Evolutionary conservation across 768 basidiomycete species (phyloP).

Genomic region (Podaxis mareebaensis): DNA sequence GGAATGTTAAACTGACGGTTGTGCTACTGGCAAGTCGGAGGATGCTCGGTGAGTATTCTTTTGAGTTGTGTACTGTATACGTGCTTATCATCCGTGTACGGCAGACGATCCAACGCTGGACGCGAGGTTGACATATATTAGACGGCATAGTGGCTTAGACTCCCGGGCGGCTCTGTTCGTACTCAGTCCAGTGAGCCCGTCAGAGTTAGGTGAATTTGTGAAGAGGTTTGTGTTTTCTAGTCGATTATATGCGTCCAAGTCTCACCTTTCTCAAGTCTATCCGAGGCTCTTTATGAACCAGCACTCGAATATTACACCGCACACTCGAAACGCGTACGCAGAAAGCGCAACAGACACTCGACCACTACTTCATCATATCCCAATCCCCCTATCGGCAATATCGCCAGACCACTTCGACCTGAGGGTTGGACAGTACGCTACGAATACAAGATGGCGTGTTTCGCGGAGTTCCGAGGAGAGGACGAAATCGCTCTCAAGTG

Average conservation of each 20-base stretch:
- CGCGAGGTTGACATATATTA: conserved; percentile 78
- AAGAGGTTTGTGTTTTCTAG: conserved; percentile 51
- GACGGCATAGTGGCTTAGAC: conserved; percentile 86
- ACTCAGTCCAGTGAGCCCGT: conserved; percentile 84
- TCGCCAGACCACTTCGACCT: conserved; percentile 65
- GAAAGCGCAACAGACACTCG: conserved; percentile 85
- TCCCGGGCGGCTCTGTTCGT: conserved; percentile 93
- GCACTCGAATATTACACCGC: conserved; percentile 92
- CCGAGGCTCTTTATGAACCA: conserved; percentile 85
- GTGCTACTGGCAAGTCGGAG: conserved; percentile 88
- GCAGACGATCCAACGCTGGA: conserved; percentile 87
- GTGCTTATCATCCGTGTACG: neutral
- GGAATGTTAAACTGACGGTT: conserved; percentile 92
- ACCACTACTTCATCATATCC: conserved; percentile 55
- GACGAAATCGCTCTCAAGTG: conserved; percentile 91
- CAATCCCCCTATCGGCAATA: conserved; percentile 45
- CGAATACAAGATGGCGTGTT: conserved; percentile 96
- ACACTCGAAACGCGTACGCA: conserved; percentile 88
- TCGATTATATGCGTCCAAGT: neutral
- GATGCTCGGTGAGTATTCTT: conserved; percentile 68
- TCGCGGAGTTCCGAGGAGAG: conserved; percentile 93
- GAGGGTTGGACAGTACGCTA: conserved; percentile 97
- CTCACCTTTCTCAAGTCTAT: conserved; percentile 53
- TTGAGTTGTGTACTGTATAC: neutral
- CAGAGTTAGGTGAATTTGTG: conserved; percentile 88